phyloP scores from a whole-genome alignment of 2,329 filamentous ascomycete genomes.

The Coniella vitis region DNA sequence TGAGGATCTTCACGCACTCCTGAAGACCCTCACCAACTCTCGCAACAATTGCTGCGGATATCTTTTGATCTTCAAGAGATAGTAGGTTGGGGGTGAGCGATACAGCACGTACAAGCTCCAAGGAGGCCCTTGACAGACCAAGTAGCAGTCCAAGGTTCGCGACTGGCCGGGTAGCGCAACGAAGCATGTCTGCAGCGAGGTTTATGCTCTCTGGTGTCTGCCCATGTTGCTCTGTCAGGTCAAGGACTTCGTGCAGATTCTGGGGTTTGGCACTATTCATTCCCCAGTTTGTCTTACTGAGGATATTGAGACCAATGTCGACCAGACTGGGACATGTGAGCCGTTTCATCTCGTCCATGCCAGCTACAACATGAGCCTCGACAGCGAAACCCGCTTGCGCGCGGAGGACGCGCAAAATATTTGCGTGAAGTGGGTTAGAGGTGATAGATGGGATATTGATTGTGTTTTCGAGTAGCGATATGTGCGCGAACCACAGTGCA shows the following conservation, averaged over 20 bases:
- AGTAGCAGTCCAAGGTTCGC: background rate
- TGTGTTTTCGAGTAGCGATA: background rate
- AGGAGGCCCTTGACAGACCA: background rate
- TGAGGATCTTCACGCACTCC: background rate
- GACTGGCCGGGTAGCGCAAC: background rate
- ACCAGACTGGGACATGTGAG: background rate
- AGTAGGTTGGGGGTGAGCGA: background rate
- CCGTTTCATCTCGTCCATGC: constrained; percentile 4
- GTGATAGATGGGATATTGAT: background rate
- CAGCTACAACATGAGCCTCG: background rate
- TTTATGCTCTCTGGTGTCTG: background rate
- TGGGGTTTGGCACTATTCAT: background rate
- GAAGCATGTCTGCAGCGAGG: background rate
- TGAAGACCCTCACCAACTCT: background rate
- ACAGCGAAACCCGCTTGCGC: background rate
- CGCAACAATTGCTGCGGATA: background rate
- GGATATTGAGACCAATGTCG: background rate
- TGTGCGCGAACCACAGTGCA: constrained; percentile 1
- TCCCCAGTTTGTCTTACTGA: background rate
- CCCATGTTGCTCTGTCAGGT: background rate
- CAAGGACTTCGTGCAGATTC: background rate
- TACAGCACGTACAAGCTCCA: background rate
- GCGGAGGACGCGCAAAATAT: background rate
- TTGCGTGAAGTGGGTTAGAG: background rate
- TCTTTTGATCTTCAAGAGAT: background rate